Base-by-base conservation (phyloP, 75 land plant species). In the Pseudotsuga menziesii region DNA sequence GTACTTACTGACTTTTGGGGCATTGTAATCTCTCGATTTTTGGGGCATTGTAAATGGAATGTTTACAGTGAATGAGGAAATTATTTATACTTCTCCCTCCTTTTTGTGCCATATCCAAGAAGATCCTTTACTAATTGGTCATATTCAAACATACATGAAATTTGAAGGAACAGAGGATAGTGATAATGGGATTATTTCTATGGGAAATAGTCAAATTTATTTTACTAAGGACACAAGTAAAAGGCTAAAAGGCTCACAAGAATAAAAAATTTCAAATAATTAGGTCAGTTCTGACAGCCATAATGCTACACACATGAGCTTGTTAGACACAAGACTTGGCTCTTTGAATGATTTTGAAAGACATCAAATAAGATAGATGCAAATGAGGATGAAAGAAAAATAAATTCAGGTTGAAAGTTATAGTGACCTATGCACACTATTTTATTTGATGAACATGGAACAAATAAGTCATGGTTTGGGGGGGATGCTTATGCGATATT, bases 401-500 rank as follows among this genome's bases (percentile, higher is more conserved):
- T 48, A 82, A 64, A 41, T 72, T 56, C 76, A 56, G 44, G 25
- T 32, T 66, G 74, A 25, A 76, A 62, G 62, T 20, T 76, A n/a
- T 32, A 60, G 14, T 62, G 77, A 76, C 1, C 13, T 60, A 29
- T 67, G 14, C 14, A 22, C 73, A n/a, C 27, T 76, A 2, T 73
- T 73, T 73, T 48, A n/a, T 26, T 13, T 23, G 16, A 62, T 70
- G 77, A 75, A 83, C 35, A 82, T 72, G 55, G 77, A 73, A 27
- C 57, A 77, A 69, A 79, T 58, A 52, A 61, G 60, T 36, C 81
- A 77, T 58, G 52, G 55, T 56, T 55, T 64, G 99, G 89, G 77
- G 92, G 86, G 82, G 94, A 94, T 87, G 87, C 92, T 41, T 96
- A 89, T 91, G 99, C 98, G 14, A 75, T 95, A 69, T 91, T 93